phyloP scores from a whole-genome alignment of 768 basidiomycete species.

The Leccinum disarticulatum region DNA sequence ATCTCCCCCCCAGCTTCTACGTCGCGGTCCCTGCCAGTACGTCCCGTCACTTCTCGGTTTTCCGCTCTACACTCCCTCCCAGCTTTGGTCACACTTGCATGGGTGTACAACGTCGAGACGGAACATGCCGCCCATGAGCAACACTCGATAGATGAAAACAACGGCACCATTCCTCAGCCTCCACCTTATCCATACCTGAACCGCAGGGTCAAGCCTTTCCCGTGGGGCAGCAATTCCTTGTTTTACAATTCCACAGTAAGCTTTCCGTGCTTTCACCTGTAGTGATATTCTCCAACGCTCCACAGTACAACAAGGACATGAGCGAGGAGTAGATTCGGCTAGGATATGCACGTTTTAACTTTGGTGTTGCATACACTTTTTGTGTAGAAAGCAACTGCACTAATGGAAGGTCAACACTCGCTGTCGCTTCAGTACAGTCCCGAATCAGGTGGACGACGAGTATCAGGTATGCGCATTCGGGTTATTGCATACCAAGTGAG shows the following conservation, averaged over 20 bases:
- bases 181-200: conserved; percentile 81
- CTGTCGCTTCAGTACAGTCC: background rate
- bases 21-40: conserved; percentile 74
- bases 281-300: conserved; percentile 5
- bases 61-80: conserved; percentile 13
- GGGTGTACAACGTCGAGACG: conserved; percentile 52
- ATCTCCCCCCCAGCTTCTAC: conserved; percentile 52
- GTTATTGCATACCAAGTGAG: background rate
- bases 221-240: conserved; percentile 81
- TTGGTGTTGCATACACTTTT: background rate
- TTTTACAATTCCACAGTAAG: conserved; percentile 79
- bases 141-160: conserved; percentile 71
- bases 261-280: background rate
- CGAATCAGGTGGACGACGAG: no score
- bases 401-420: background rate
- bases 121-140: conserved; percentile 73
- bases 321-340: conserved; percentile 23
- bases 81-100: conserved; percentile 34
- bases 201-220: conserved; percentile 73
- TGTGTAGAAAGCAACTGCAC: background rate
- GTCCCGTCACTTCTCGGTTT: conserved; percentile 29
- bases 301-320: conserved; percentile 68
- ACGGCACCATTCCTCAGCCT: conserved; percentile 65
- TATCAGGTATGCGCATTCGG: no score
- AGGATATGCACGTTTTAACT: conserved; percentile 1